phyloP scores from a whole-genome alignment of 2,329 filamentous ascomycete species.

The Beauveria sp. region DNA sequence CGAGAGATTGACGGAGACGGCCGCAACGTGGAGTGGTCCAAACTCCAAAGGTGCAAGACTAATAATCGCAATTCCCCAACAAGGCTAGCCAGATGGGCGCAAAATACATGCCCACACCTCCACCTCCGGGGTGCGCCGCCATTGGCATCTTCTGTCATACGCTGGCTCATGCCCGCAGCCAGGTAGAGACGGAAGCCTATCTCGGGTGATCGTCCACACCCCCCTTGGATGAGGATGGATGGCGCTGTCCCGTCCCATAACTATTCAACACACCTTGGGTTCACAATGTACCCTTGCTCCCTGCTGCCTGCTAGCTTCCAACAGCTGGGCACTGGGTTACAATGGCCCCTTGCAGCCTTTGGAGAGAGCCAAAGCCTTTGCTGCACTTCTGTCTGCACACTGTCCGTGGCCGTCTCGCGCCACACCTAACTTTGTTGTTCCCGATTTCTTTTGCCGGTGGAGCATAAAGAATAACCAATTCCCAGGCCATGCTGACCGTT shows the following conservation, averaged over 20 bases:
- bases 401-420: background rate
- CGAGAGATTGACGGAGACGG: background rate
- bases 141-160: slow-evolving; percentile 2
- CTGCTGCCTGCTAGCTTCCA: background rate
- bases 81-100: background rate
- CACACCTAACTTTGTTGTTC: background rate
- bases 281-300: background rate
- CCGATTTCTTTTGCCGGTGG: slow-evolving; percentile 7
- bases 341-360: background rate
- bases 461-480: slow-evolving; percentile 8
- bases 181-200: background rate
- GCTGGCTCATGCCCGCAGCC: background rate
- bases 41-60: background rate
- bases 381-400: background rate
- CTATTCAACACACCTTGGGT: background rate
- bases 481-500: background rate
- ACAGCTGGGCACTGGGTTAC: background rate
- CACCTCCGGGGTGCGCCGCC: background rate
- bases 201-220: slow-evolving; percentile 4
- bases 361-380: background rate
- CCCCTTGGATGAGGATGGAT: background rate
- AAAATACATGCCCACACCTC: background rate
- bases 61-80: background rate
- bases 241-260: background rate
- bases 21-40: background rate